Percentiles rank a stretch among this genome's conserved stretches.
phyloP scores from a whole-genome alignment of 2,329 filamentous ascomycete genomes.

The Fusarium lateritium region DNA sequence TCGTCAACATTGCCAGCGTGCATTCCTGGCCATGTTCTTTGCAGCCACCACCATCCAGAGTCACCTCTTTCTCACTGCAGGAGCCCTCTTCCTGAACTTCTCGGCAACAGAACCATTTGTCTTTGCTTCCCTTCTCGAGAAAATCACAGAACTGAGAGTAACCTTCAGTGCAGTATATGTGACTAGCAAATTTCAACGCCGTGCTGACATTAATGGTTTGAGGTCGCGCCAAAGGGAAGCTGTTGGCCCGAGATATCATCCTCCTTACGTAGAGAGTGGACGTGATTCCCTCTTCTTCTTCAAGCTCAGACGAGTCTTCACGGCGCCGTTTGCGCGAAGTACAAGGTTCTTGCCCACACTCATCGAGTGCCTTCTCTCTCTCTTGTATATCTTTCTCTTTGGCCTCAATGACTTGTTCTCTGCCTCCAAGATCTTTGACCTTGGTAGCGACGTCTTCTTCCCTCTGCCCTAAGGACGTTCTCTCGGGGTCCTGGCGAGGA shows the following conservation, averaged over 20 bases:
- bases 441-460: accelerated
- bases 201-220: no score
- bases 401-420: no score
- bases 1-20: neutral
- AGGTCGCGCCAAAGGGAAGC: neutral
- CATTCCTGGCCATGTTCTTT: neutral
- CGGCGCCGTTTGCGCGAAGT: neutral
- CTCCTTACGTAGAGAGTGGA: no score
- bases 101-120: slow-evolving; percentile 1
- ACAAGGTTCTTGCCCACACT: neutral
- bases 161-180: no score
- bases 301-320: accelerated
- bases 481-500: accelerated
- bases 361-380: neutral
- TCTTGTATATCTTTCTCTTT: neutral
- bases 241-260: accelerated
- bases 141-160: neutral
- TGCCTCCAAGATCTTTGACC: no score
- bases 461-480: accelerated
- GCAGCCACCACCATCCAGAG: no score
- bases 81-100: neutral
- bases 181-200: no score
- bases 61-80: neutral
- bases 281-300: no score
- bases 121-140: neutral